Evolutionary conservation across 2,329 filamentous ascomycete species (phyloP).

Genomic region (Aureobasidium sp.): DNA sequence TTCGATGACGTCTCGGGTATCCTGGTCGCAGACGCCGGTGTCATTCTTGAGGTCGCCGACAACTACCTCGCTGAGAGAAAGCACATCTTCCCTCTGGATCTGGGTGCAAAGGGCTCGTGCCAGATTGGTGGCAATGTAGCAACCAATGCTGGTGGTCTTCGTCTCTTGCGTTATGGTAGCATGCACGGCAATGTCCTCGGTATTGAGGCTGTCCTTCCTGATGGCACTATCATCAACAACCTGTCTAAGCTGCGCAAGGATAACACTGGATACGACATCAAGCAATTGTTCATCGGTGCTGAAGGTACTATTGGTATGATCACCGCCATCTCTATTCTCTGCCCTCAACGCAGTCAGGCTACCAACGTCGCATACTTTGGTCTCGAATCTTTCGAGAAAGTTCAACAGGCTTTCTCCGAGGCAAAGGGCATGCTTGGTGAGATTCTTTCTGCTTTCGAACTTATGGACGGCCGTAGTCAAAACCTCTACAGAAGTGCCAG

Average conservation of each 20-base stretch:
- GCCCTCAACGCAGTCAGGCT: slow-evolving; percentile 77
- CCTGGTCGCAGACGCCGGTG: slow-evolving; percentile 82
- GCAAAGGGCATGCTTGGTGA: slow-evolving; percentile 87
- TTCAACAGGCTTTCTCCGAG: slow-evolving; percentile 76
- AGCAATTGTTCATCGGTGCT: slow-evolving; percentile 91
- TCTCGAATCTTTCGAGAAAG: slow-evolving; percentile 81
- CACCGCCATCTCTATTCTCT: slow-evolving; percentile 81
- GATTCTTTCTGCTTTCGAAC: slow-evolving; percentile 93
- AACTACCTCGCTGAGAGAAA: slow-evolving; percentile 73
- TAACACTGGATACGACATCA: slow-evolving; percentile 96
- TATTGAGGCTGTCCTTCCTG: slow-evolving; percentile 85
- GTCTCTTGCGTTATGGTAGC: slow-evolving; percentile 85
- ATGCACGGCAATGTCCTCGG: slow-evolving; percentile 89
- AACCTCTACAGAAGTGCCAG: slow-evolving; percentile 67
- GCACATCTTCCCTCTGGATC: slow-evolving; percentile 89
- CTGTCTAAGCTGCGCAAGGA: slow-evolving; percentile 88
- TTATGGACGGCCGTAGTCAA: slow-evolving; percentile 88
- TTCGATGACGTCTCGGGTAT: slow-evolving; percentile 93
- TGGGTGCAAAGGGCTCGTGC: slow-evolving; percentile 96
- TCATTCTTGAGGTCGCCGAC: slow-evolving; percentile 84
- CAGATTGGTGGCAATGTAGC: slow-evolving; percentile 94
- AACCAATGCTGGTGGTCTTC: slow-evolving; percentile 88
- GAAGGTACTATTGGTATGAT: slow-evolving; percentile 95
- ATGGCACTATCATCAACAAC: slow-evolving; percentile 87
- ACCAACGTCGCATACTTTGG: slow-evolving; percentile 95